Evolutionary conservation across 2,329 filamentous ascomycete genomes (phyloP).

Genomic region (Bipolaris bicolor): DNA sequence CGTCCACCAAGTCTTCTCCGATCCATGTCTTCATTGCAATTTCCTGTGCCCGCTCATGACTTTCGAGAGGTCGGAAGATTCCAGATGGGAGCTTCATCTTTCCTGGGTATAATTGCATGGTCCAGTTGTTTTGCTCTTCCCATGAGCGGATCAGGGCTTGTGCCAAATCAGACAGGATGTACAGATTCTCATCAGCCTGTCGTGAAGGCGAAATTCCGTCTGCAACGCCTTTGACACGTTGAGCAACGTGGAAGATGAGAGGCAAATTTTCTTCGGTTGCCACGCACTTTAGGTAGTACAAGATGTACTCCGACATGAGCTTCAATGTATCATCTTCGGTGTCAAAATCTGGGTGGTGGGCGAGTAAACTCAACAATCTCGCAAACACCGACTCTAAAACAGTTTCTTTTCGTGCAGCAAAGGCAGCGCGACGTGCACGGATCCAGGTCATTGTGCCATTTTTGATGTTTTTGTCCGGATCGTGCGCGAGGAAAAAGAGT

Average conservation of each 20-base stretch:
- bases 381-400: conserved; percentile 82
- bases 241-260: conserved; percentile 88
- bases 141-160: conserved; percentile 82
- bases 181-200: conserved; percentile 70
- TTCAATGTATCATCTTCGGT: conserved; percentile 66
- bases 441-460: conserved; percentile 86
- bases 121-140: conserved; percentile 85
- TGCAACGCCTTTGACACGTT: conserved; percentile 86
- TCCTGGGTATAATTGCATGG: conserved; percentile 79
- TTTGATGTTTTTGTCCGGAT: conserved; percentile 76
- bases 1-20: conserved; percentile 74
- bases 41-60: conserved; percentile 78
- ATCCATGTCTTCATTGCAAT: conserved; percentile 87
- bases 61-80: conserved; percentile 76
- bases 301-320: conserved; percentile 85
- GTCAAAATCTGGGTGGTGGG: conserved; percentile 91
- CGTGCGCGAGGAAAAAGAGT: conserved; percentile 88
- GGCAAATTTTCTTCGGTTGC: conserved; percentile 87
- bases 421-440: conserved; percentile 75
- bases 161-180: conserved; percentile 85
- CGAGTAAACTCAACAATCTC: conserved; percentile 83
- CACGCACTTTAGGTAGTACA: conserved; percentile 85
- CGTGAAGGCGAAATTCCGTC: conserved; percentile 72
- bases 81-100: conserved; percentile 82
- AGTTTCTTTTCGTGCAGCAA: conserved; percentile 60